Conservation (phyloP, 768 basidiomycete genomes). For the Royoungia palumana region DNA sequence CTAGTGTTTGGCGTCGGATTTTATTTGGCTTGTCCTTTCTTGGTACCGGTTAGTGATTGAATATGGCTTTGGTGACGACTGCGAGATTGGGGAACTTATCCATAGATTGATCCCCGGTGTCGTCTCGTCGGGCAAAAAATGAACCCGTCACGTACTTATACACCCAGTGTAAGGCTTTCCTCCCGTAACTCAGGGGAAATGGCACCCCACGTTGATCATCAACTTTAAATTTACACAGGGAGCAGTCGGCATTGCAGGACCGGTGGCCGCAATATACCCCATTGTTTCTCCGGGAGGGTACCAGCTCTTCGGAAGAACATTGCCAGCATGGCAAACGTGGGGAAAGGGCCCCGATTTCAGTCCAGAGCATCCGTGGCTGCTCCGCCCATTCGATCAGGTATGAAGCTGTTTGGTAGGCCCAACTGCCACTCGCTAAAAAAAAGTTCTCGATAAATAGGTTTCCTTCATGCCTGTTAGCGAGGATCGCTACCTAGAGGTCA, state of each 20-base stretch:
- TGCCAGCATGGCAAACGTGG: constrained; percentile 67
- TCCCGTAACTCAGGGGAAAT: not conserved
- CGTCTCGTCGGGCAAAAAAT: constrained; percentile 68
- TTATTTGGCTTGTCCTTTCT: constrained; percentile 61
- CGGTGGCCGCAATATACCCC: constrained; percentile 63
- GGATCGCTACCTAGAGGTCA: constrained; percentile 47
- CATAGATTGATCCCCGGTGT: constrained; percentile 54
- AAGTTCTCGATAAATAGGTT: constrained; percentile 33
- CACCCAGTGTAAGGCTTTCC: constrained; percentile 45
- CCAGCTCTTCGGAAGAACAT: constrained; percentile 58
- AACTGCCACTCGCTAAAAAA: not conserved
- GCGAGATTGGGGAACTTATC: not conserved
- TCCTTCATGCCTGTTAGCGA: constrained; percentile 48
- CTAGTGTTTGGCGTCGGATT: constrained; percentile 63
- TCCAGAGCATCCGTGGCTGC: constrained; percentile 53
- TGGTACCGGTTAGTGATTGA: constrained; percentile 44
- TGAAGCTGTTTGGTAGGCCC: no score
- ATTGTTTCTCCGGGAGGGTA: constrained; percentile 65
- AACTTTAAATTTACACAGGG: constrained; percentile 39
- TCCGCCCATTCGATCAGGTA: constrained; percentile 62
- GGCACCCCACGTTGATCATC: no score
- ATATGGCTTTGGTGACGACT: not conserved
- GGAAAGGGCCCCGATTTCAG: constrained; percentile 47
- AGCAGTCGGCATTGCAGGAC: constrained; percentile 67
- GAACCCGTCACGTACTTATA: constrained; percentile 69